Percentiles rank a stretch among this genome's conserved stretches.
These are phyloP conservation scores for Lupinus albus DNA, from an alignment of 306 rosid genomes.

Conservation along the genomic window DNA sequence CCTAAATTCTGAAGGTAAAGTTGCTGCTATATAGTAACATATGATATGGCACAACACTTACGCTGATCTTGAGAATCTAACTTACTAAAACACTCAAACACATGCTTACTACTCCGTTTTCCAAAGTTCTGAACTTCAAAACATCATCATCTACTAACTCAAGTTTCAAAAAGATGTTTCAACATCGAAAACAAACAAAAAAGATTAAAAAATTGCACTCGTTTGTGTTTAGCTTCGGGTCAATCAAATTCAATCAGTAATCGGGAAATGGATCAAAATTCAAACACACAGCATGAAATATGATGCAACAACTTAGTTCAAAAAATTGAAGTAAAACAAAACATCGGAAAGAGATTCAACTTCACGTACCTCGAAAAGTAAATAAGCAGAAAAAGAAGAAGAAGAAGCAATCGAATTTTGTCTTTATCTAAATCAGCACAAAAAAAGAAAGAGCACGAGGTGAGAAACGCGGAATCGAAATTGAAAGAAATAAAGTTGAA, in stretches of 20 bases:
- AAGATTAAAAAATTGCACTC: neutral
- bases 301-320: neutral
- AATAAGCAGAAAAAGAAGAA: constrained; percentile 23
- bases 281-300: neutral
- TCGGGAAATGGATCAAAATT: constrained; percentile 56
- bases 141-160: too few relatives aligned
- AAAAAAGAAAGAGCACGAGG: constrained; percentile 14
- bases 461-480: constrained; percentile 41
- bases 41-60: constrained; percentile 14
- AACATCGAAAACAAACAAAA: constrained; percentile 35
- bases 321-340: neutral
- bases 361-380: constrained; percentile 35
- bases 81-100: constrained; percentile 11
- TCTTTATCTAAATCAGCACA: constrained; percentile 26
- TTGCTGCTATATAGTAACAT: neutral
- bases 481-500: neutral
- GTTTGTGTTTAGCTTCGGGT: constrained; percentile 17
- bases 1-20: constrained; percentile 1
- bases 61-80: constrained; percentile 47
- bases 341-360: constrained; percentile 10
- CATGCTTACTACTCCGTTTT: constrained; percentile 9
- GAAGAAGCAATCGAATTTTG: constrained; percentile 33
- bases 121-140: constrained; percentile 45
- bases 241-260: constrained; percentile 44
- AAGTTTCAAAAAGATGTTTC: constrained; percentile 17